Evolutionary conservation across 2,329 filamentous ascomycete species (phyloP), one percentile per base, ranked within the genome.

Genomic region (Zasmidium citrigriseum): DNA sequence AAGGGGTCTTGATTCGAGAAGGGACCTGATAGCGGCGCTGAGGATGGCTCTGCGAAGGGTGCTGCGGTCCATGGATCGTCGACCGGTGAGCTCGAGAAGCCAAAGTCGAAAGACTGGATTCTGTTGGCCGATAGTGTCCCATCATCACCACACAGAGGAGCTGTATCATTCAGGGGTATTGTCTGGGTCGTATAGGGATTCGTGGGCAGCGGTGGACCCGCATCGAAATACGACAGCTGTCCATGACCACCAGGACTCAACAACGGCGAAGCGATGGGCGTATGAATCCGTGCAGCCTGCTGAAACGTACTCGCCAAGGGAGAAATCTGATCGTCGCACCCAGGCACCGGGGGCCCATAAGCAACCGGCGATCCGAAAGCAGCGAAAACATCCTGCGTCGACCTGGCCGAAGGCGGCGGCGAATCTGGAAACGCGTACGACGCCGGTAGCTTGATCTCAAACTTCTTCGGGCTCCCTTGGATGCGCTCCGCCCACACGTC

Each of bases 401-500:
- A 70, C 53, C 75, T 77, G 56, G 76, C 75, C 45, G 79, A 78
- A 57, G 75, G 73, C 48, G 78, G 78, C 45, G 79, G 76, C 21
- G 80, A 80, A 14, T 78, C 67, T 58, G 78, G 74, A 11, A 76
- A 67, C 34, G 60, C 59, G 44, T 70, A 68, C 55, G 77, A 73
- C 55, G 78, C 72, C 16, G 79, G 73, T 62, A 76, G 70, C 49
- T 80, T 77, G 46, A 84, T 71, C 60, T 76, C 76, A 67, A 83
- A 83, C 60, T 80, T 80, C 58, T 83, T 72, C 21, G 72, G 64
- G 55, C 70, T 65, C 29, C 66, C 61, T 45, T 75, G 78, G 46
- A 84, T 75, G 58, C 82, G 80, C 63, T 82, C 78, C 41, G 78
- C 75, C 83, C 84, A 86, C 70, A 70, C 76, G 67, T 76, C 78